Percentiles rank a stretch among this genome's conserved stretches.
These are phyloP conservation scores for Fragosphaeria purpurea DNA, from an alignment of 2,329 filamentous ascomycete genomes.

Conservation along the genomic window DNA sequence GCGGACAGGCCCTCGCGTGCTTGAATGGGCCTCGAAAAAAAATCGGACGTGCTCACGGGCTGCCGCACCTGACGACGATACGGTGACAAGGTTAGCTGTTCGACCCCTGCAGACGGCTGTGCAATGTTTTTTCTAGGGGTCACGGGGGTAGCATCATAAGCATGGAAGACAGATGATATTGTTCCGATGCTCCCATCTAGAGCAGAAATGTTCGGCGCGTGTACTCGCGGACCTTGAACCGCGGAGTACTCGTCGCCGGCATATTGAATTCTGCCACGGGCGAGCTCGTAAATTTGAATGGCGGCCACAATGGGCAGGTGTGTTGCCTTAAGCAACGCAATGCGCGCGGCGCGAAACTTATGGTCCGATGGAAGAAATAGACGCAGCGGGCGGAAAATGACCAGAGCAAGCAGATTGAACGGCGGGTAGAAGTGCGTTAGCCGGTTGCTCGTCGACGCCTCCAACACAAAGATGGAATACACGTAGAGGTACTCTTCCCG, in stretches of 20 bases:
- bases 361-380: conserved; percentile 55
- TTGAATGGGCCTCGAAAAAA: neutral
- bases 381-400: conserved; percentile 61
- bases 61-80: neutral
- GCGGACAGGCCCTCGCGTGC: neutral
- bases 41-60: conserved; percentile 9
- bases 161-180: neutral
- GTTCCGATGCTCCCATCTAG: neutral
- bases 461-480: conserved; percentile 55
- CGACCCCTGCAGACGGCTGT: conserved; percentile 1
- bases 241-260: conserved; percentile 33
- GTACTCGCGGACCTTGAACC: conserved; percentile 35
- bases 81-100: neutral
- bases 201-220: neutral
- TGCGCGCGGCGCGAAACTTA: conserved; percentile 52
- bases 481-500: conserved; percentile 72
- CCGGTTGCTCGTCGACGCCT: conserved; percentile 58
- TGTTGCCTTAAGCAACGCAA: conserved; percentile 51
- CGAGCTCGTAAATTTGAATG: conserved; percentile 58
- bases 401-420: conserved; percentile 63
- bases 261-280: conserved; percentile 27
- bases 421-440: conserved; percentile 62
- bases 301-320: conserved; percentile 59
- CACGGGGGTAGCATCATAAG: neutral
- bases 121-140: conserved; percentile 6